Base-by-base conservation (phyloP, 495 filamentous ascomycete species). In the Coniosporium apollinis region DNA sequence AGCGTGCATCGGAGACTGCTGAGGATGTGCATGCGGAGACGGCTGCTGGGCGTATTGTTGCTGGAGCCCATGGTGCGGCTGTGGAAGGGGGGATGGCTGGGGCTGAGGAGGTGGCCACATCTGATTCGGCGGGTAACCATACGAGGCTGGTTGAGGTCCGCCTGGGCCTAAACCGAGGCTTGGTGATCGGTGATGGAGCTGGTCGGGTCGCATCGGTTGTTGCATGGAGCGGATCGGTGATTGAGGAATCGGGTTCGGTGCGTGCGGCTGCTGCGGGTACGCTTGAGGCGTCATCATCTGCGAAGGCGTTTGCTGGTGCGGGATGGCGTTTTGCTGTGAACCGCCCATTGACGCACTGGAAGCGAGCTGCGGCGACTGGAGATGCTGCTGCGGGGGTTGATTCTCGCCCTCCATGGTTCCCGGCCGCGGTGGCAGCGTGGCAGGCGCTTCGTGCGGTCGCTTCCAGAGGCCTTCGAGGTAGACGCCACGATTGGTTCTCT, bases 391-490 rank as follows among this genome's bases (percentile, higher is more conserved):
- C 5, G 36, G 61, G 44, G n/a, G 65, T 50, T 38, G 47, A 60
- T 56, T 46, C 52, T 39, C 66, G 56, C 6, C 60, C 48, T 37
- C 44, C 33, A 3, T 51, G 37, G 13, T 60, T 34, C 44, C 67
- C 62, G 34, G 58, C 51, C 15, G 62, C 51, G 22, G 54, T 54
- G 34, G 61, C 42, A 36, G 72, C 51, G 51, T 69, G 64, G 42
- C 52, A 52, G 83, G 75, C 37, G 62, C 66, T 50, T 89, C 83
- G 44, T 78, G 86, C 19, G 74, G 79, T 49, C 74, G 70, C 38
- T 71, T 66, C 75, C 81, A 94, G 30, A 76, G 67, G 39, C 74
- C 74, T 34, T 82, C 73, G 42, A 89, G 62, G 38, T 78, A 86
- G 35, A 83, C 74, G 28, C 60, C 67, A 34, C 89, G 76, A 52